Evolutionary conservation across 129 eudicot genomes (phyloP), one percentile per base, ranked within the genome.

Genomic region (Flaveria linearis): DNA sequence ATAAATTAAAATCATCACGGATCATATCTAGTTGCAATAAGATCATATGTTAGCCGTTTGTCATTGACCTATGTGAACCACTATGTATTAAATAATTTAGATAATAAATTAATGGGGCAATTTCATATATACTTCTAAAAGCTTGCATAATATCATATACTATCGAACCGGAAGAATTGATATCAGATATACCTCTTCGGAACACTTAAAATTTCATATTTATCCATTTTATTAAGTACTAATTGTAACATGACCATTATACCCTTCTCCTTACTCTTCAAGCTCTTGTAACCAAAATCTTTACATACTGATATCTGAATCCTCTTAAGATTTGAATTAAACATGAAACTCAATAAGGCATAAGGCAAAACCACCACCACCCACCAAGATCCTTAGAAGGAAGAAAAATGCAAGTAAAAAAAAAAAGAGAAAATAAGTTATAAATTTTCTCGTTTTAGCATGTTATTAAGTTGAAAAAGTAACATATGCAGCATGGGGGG

Each of bases 401-500:
- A 25, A 10, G 15, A 12, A 22, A 49, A 22, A 23, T 17, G 23
- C 16, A 47, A 47, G 49, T 2, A 5, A 15, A 15, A 57, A 73
- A n/a, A 73, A 42, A 23, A 2, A 12, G 65, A 51, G 16, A 0
- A 18, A 28, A 73, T 11, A 60, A 60, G 14, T 22, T 60, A 17
- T 25, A 25, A 60, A 25, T 60, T 50, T 39, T 51, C n/a, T 66
- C 26, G 33, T 50, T 75, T 65, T 49, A 10, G n/a, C 8, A 7
- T 18, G 3, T 49, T 50, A 9, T 65, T 69, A 57, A 56, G 18
- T 20, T 47, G 22, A 73, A 28, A 14, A 45, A 12, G 73, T 64
- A 43, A 22, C 60, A 18, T 33, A 73, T 80, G 86, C 89, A 95
- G 99, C 86, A 86, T 95, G 96, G 99, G 99, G 6, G 99, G 99